Base-by-base conservation (phyloP, 345 rosid genomes). In the Linum usitatissimum region DNA sequence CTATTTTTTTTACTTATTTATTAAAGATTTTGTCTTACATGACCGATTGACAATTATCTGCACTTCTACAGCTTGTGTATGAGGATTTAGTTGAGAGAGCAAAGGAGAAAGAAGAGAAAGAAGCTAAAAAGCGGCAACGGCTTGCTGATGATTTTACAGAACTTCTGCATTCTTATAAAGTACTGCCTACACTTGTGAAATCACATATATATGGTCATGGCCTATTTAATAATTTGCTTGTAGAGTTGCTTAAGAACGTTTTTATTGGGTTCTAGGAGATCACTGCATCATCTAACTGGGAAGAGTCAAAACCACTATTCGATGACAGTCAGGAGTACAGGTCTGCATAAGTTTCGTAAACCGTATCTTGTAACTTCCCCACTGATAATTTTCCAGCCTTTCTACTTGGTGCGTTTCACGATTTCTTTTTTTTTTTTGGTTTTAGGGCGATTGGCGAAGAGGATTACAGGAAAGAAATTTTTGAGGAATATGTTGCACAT, bases 51-150 rank as follows among this genome's bases (percentile, higher is more conserved):
- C 28, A 9, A 18, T 39, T 14, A 4, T 21, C 49, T 57, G 18
- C 53, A 77, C 64, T 49, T 57, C 57, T 76, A 48, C 77, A 93
- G 99, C 95, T 90, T 75, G 72, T 93, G 62, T 93, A 73, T 51
- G 88, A 87, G 63, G 99, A 93, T 61, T 67, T 90, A 64, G 73
- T 84, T 34, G 96, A 88, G 75, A 83, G 96, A 75, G 83, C 81
- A 34, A 90, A 81, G 84, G 97, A 93, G 75, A 93, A 93, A 76
- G 96, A 93, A 70, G 97, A 83, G 74, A 93, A 87, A 79, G 99
- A 90, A 76, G 95, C 89, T 51, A 87, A 85, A 81, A 93, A 83
- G 77, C 83, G 83, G 60, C 96, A 86, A 69, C 90, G 88, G 60
- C 77, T 86, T 65, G 89, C 85, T 13, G 97, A 93, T 79, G 97